Base-by-base conservation (phyloP, 345 rosid genomes). In the Psidium friedrichsthalianum region DNA sequence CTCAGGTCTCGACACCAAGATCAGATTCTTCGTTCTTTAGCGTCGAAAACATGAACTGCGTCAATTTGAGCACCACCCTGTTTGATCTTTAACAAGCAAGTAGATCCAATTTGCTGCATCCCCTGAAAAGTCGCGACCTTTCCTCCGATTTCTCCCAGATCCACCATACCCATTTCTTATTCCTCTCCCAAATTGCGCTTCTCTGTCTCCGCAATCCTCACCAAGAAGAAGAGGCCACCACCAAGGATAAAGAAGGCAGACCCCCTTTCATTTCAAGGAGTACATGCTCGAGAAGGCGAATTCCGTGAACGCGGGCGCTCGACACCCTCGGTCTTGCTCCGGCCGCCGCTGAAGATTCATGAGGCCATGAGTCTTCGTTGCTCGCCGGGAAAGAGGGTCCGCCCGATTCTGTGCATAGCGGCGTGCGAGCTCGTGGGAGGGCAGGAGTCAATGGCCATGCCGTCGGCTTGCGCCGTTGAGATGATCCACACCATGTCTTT, bases 401-500 rank as follows among this genome's bases (percentile, higher is more conserved):
- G 99, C 13, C 98, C 99, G 0, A 90, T 91, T 16, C 93, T 97
- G 56, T 97, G 99, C 83, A 83, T 97, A 85, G 99, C 99, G 11
- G 97, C 98, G 0, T 94, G 98, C 56, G 98, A 95, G 83, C 91
- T 95, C n/a, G 98, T 95, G 36, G 98, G 99, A 0, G 99, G 99
- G 6, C 36, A 83, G 14, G 94, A 93, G 83, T 83, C 94, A 22
- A 51, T 53, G 84, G 98, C 98, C 24, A 94, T 97, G 98, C 96
- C 98, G 0, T 93, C 97, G 0, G 98, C 99, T 52, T 96, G 99
- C 56, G 99, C 97, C 21, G 93, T 96, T 20, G 98, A 97, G 82
- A 97, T 96, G 99, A 92, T 96, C 83, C 99, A 96, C 85, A 94
- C 99, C 86, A 97, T 97, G 99, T 97, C 98, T 1, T 89, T 97